A percentile compares a stretch with the other conserved stretches of the same genome.
These are phyloP conservation scores for Mycosphaerelloides madeirae DNA, from an alignment of 2,329 filamentous ascomycete species.

Conservation along the genomic window DNA sequence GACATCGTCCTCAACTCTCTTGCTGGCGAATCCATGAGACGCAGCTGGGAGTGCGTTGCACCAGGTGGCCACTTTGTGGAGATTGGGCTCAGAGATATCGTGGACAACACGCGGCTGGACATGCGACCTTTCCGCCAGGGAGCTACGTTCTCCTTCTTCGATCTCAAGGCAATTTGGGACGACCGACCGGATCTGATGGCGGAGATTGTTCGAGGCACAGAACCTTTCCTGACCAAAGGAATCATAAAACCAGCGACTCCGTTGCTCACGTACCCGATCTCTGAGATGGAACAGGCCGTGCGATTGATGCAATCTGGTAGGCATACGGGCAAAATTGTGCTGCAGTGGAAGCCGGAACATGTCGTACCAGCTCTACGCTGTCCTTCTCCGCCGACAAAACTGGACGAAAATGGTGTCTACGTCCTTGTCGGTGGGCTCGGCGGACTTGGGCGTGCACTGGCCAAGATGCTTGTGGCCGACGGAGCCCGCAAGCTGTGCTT, in stretches of 20 bases:
- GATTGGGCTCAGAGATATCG: constrained; percentile 22
- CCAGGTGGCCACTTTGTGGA: constrained; percentile 31
- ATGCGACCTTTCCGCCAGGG: constrained; percentile 5
- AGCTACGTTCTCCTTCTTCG: not conserved
- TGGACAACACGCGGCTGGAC: constrained; percentile 12
- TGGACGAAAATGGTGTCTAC: constrained; percentile 2
- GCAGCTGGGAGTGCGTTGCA: constrained; percentile 27
- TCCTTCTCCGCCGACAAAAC: too few species aligned
- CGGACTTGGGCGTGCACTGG: constrained; percentile 2
- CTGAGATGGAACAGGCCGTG: constrained; percentile 17
- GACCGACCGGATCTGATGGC: not conserved
- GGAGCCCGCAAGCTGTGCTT: too few species aligned
- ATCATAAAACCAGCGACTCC: not conserved
- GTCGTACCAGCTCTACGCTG: constrained; percentile 4
- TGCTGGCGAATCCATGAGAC: constrained; percentile 22
- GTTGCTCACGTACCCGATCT: not conserved
- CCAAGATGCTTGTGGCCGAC: too few species aligned
- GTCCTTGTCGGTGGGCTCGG: constrained; percentile 5
- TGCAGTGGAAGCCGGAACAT: not conserved
- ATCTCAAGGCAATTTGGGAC: not conserved
- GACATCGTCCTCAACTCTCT: constrained; percentile 35
- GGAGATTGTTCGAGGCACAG: not conserved
- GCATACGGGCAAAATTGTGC: constrained; percentile 11
- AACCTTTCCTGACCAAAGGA: not conserved
- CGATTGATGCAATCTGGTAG: constrained; percentile 12